Evolutionary conservation across 345 rosid genomes (phyloP).

Genomic region (Anastatica hierochuntica): DNA sequence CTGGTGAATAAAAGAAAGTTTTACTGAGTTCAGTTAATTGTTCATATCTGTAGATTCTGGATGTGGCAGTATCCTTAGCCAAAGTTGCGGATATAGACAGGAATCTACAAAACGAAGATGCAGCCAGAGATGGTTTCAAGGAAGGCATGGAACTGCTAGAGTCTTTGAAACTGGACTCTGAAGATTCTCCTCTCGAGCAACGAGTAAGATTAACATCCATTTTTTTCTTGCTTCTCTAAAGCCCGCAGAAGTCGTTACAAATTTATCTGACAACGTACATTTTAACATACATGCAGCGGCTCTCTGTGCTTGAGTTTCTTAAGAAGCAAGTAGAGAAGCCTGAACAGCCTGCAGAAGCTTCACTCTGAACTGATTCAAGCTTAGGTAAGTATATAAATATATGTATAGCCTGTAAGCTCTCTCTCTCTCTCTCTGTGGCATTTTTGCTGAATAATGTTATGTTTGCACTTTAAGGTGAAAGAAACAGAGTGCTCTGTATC

Average conservation of each 20-base stretch:
- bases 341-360: constrained; percentile 24
- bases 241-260: not conserved
- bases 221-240: not conserved
- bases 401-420: constrained; percentile 9
- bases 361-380: not conserved
- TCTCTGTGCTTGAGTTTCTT: constrained; percentile 70
- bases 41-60: constrained; percentile 35
- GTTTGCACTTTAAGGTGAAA: not conserved
- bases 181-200: constrained; percentile 63
- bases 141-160: constrained; percentile 78
- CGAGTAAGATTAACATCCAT: constrained; percentile 50
- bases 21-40: not conserved
- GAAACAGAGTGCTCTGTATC: constrained; percentile 17
- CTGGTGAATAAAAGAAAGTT: not conserved
- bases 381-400: constrained; percentile 4
- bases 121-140: constrained; percentile 55
- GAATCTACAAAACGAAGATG: constrained; percentile 52
- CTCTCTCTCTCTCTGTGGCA: not conserved
- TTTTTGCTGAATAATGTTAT: constrained; percentile 14
- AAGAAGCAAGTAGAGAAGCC: constrained; percentile 57
- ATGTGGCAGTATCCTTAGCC: constrained; percentile 84
- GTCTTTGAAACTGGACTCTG: constrained; percentile 53
- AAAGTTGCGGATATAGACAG: constrained; percentile 92
- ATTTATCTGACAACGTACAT: not conserved
- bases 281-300: constrained; percentile 40